These are phyloP conservation scores for Casuarina glauca DNA, from an alignment of 306 rosid species.

Conservation along the genomic window DNA sequence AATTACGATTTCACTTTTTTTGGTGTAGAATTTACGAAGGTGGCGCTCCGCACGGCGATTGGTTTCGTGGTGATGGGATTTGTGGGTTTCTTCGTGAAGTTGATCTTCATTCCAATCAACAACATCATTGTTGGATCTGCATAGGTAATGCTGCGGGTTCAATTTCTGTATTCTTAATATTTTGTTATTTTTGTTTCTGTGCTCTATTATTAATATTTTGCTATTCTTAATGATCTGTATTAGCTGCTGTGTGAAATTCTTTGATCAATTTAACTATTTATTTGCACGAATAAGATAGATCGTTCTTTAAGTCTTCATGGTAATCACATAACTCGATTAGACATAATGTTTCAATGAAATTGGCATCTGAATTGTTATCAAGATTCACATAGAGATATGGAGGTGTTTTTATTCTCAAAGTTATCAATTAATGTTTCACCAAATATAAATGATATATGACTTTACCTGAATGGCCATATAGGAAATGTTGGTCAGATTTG, in stretches of 20 bases:
- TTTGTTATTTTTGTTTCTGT: no score
- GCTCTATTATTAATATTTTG: not conserved
- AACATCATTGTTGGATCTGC: slow-evolving; percentile 29
- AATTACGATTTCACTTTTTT: not conserved
- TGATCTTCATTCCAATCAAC: slow-evolving; percentile 33
- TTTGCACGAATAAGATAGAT: not conserved
- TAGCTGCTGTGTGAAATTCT: not conserved
- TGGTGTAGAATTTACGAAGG: slow-evolving; percentile 27
- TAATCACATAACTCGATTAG: not conserved
- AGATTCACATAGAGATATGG: no score
- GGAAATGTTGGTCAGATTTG: not conserved
- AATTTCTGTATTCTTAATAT: slow-evolving; percentile 8
- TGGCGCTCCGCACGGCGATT: slow-evolving; percentile 30
- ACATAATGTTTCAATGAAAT: not conserved
- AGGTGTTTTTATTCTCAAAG: not conserved
- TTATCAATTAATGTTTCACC: not conserved
- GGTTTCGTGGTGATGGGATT: slow-evolving; percentile 35
- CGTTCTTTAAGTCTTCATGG: not conserved
- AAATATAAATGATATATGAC: not conserved
- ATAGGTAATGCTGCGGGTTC: slow-evolving; percentile 5
- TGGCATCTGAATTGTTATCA: not conserved
- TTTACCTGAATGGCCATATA: not conserved
- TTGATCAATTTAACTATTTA: not conserved
- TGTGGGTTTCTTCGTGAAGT: slow-evolving; percentile 34
- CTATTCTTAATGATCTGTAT: not conserved